Evolutionary conservation across 805 yeast species (phyloP).

Genomic region (Tetrapisispora pingtungensis): DNA sequence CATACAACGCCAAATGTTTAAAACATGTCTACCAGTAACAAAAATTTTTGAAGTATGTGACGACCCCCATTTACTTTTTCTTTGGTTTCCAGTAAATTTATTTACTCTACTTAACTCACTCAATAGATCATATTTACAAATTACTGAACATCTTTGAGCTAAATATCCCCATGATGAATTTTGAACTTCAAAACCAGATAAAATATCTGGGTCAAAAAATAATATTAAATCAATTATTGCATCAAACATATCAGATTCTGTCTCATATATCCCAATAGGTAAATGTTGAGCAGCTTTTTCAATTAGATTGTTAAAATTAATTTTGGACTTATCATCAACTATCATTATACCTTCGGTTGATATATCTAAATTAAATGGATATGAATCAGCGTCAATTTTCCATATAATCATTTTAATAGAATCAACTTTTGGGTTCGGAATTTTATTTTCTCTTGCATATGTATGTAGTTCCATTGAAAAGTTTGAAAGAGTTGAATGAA

Average conservation of each 20-base stretch:
- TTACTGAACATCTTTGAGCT: conserved; percentile 46
- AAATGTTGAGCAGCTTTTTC: conserved; percentile 12
- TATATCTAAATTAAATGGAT: conserved; percentile 27
- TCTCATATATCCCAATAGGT: conserved; percentile 34
- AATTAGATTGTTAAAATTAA: conserved; percentile 4
- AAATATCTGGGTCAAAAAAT: conserved; percentile 72
- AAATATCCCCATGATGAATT: conserved; percentile 84
- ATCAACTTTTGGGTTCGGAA: conserved; percentile 62
- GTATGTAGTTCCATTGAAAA: conserved; percentile 62
- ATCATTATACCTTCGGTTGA: conserved; percentile 32
- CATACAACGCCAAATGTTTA: conserved; percentile 78
- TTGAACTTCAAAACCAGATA: conserved; percentile 79
- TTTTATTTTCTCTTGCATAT: conserved; percentile 36
- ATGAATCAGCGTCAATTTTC: conserved; percentile 40
- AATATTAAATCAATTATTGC: conserved; percentile 47
- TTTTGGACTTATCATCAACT: conserved; percentile 2
- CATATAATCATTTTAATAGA: conserved; percentile 53
- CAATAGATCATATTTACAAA: conserved; percentile 44
- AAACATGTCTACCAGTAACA: conserved; percentile 70
- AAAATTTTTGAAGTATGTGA: conserved; percentile 62
- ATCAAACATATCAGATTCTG: conserved; percentile 53
- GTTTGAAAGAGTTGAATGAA: conserved; percentile 42
- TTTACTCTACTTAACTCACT: conserved; percentile 52
- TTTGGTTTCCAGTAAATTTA: conserved; percentile 38
- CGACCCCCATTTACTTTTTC: conserved; percentile 70